Percentiles rank a stretch among this genome's conserved stretches.
These are phyloP conservation scores for Acanthamoeba castellanii DNA, from an alignment of 208 protist genomes.

Conservation along the genomic window DNA sequence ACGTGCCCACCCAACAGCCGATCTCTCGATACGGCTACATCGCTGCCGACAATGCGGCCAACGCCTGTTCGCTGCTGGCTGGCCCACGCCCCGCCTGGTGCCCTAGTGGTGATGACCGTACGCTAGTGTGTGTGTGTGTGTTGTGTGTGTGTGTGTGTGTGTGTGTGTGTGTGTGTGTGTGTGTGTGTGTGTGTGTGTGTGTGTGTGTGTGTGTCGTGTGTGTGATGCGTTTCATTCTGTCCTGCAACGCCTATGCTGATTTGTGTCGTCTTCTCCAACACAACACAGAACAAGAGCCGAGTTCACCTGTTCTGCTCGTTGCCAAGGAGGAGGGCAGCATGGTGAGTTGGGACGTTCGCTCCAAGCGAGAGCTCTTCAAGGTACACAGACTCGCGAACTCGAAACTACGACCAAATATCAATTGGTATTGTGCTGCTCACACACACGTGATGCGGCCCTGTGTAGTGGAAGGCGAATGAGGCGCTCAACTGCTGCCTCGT, in stretches of 20 bases:
- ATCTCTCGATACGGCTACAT: neutral
- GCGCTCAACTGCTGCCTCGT: conserved; percentile 51
- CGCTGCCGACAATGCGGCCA: neutral
- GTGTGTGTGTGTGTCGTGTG: too few relatives aligned
- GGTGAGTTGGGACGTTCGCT: conserved; percentile 7
- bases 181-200: too few relatives aligned
- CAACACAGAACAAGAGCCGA: neutral
- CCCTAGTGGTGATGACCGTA: neutral
- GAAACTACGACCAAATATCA: too few relatives aligned
- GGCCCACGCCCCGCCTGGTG: neutral
- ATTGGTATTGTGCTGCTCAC: too few relatives aligned
- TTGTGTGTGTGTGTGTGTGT: too few relatives aligned
- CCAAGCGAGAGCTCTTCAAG: neutral
- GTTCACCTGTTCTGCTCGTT: neutral
- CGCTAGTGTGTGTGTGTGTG: neutral
- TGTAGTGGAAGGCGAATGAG: neutral
- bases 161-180: too few relatives aligned
- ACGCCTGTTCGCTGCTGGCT: neutral
- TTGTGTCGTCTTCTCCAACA: neutral
- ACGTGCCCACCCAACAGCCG: conserved; percentile 30
- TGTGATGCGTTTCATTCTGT: too few relatives aligned
- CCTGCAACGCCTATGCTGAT: neutral
- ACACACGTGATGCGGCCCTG: too few relatives aligned
- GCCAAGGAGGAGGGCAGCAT: conserved; percentile 13
- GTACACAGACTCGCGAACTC: neutral